These are phyloP conservation scores for Coemansia sp. DNA, from an alignment of 192 early-diverging fungal genomes.

Conservation along the genomic window DNA sequence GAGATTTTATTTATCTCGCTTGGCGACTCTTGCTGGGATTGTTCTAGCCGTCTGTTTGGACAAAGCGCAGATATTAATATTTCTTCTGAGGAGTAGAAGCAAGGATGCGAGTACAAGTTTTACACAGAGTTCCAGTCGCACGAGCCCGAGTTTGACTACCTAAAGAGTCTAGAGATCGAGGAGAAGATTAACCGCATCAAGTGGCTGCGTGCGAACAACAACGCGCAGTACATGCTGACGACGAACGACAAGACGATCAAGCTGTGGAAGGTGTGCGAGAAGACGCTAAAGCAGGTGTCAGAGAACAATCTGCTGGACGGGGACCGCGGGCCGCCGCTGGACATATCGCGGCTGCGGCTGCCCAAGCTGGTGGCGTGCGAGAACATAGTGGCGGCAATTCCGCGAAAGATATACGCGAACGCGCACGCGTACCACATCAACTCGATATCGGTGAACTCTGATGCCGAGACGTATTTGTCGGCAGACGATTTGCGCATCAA, in stretches of 20 bases:
- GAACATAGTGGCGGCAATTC: constrained; percentile 93
- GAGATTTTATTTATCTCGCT: no score
- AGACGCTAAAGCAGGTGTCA: constrained; percentile 90
- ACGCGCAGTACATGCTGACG: constrained; percentile 93
- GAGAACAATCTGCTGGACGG: constrained; percentile 87
- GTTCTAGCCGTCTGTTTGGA: no score
- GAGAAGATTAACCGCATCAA: constrained; percentile 99
- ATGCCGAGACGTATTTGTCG: constrained; percentile 96
- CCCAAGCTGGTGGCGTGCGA: constrained; percentile 93
- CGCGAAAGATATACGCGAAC: constrained; percentile 93
- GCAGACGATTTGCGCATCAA: constrained; percentile 98
- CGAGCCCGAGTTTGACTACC: constrained; percentile 99
- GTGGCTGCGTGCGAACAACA: constrained; percentile 96
- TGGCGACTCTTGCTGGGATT: no score
- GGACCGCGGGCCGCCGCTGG: constrained; percentile 49
- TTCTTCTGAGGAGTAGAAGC: constrained; percentile 67
- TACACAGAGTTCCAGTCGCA: constrained; percentile 99
- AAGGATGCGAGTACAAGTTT: constrained; percentile 99
- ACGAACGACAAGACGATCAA: constrained; percentile 99
- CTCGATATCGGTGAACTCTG: constrained; percentile 98
- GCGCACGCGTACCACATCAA: constrained; percentile 99
- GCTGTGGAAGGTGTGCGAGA: constrained; percentile 99
- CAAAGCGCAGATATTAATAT: neutral
- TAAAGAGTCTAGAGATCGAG: constrained; percentile 99
- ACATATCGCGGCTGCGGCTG: constrained; percentile 61